Evolutionary conservation across 352 stramenopile species (phyloP).

Genomic region (Phytopythium chamaehyphon): DNA sequence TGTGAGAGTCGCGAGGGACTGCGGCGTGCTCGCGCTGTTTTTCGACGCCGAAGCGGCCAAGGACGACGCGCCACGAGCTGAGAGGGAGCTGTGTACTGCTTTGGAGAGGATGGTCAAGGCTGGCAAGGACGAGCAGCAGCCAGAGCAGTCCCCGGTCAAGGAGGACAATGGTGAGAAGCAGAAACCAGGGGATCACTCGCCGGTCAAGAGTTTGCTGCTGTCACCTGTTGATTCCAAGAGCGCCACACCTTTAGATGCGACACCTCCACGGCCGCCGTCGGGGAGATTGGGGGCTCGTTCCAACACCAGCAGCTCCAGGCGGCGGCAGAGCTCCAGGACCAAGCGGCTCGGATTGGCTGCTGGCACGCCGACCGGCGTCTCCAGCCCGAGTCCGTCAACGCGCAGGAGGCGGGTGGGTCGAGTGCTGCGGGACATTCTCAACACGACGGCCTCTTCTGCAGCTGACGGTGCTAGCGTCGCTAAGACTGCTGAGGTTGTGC

Average conservation of each 20-base stretch:
- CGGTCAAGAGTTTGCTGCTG: too few species aligned
- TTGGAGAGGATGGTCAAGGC: background rate
- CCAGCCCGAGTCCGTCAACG: background rate
- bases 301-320: conserved; percentile 1
- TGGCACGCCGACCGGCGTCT: background rate
- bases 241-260: background rate
- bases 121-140: conserved; percentile 2
- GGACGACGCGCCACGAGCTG: conserved; percentile 16
- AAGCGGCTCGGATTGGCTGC: background rate
- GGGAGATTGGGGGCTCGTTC: background rate
- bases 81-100: conserved; percentile 32
- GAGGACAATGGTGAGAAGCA: too few species aligned
- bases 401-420: background rate
- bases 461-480: background rate
- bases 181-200: too few species aligned
- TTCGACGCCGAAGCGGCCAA: conserved; percentile 43
- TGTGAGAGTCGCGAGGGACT: conserved; percentile 67
- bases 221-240: too few species aligned
- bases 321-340: background rate
- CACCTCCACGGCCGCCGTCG: background rate
- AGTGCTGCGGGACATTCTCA: conserved; percentile 6
- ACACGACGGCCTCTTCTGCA: background rate
- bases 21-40: conserved; percentile 64
- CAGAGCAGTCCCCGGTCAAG: background rate
- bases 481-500: conserved; percentile 2